Base-by-base conservation (phyloP, 495 filamentous ascomycete genomes). In the Trichoderma erinaceum region DNA sequence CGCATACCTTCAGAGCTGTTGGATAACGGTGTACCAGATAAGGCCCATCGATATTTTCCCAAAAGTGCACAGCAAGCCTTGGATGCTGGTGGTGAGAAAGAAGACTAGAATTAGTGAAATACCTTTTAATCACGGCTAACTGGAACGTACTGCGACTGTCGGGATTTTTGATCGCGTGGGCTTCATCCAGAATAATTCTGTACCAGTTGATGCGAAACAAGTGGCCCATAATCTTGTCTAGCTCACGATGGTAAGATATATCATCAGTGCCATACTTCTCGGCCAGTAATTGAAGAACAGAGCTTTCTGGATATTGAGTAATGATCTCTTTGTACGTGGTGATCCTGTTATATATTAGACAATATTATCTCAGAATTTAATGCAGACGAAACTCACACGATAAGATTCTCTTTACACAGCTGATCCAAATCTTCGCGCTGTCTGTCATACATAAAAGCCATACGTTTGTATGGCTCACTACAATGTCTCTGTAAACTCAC, bases 131-230 rank as follows among this genome's bases (percentile, higher is more conserved):
- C 2, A 32, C 15, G 52, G 41, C 8, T 2, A 29, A 23, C 21
- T 5, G 3, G n/a, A 4, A 68, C 71, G 66, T 66, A 71, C 73
- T 75, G 32, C 63, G 65, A 41, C 65, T 70, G 0, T 72, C 63
- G 27, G 78, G 74, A 69, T 91, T 91, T 64, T 89, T 90, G 72
- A 91, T 91, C 0, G 71, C 70, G 66, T 89, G 87, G 0, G 82
- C 85, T 71, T 89, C 88, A 67, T 89, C 87, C 0, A 89, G 78
- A 13, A 89, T 78, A 0, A 90, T 78, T 1, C 88, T 78, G 23
- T 81, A 76, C 69, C 80, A 90, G 0, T 78, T 73, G 8, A 83
- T 76, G 8, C 71, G 65, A 72, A 89, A 86, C 0, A 90, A 70
- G 0, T 70, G 0, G 7, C 71, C 71, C 0, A 35, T 25, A 6